Base-by-base conservation (phyloP, 164 flowering plant genomes). In the Aristolochia fimbriata region DNA sequence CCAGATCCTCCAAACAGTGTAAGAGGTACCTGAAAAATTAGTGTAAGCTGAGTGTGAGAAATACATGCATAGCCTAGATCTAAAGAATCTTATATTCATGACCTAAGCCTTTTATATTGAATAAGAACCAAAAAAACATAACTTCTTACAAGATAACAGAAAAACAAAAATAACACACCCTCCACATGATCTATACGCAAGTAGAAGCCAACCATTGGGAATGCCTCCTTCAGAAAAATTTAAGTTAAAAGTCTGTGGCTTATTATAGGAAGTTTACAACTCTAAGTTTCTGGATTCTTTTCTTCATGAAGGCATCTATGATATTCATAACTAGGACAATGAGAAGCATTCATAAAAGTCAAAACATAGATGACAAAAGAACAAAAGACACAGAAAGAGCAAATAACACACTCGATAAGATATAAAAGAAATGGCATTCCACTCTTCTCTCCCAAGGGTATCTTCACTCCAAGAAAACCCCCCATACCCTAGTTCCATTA, bases 1-100 rank as follows among this genome's bases (percentile, higher is more conserved):
- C 93, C 98, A 65, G 85, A 56, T 3, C 70, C 85, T 27, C 96
- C 98, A 78, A 68, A 87, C 77, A 91, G 49, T 25, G 70, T 63
- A 43, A 86, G 21, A 69, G 97, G 97, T 15, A 83, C 78, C 97
- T 91, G 78, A 46, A 47, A 17, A n/a, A 20, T 12, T 3, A 56
- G 10, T 9, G 17, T 13, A 31, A 56, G 31, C 9, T 13, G 3
- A 5, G 16, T 24, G 17, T 33, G 24, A 30, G 13, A 27, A 15
- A 37, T 27, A 56, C 19, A 15, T 23, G 31, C 13, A 7, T 23
- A 56, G 45, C 22, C 24, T 33, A 24, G 9, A 56, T 14, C 58
- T 7, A 30, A 2, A 13, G 0, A 15, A 7, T 21, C 22, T 21
- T 49, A 49, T 15, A 49, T 21, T 17, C 5, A 20, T 17, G 22